Evolutionary conservation across 192 early-diverging fungal species (phyloP), one percentile per base, ranked within the genome.

Genomic region (Backusella australiensis): DNA sequence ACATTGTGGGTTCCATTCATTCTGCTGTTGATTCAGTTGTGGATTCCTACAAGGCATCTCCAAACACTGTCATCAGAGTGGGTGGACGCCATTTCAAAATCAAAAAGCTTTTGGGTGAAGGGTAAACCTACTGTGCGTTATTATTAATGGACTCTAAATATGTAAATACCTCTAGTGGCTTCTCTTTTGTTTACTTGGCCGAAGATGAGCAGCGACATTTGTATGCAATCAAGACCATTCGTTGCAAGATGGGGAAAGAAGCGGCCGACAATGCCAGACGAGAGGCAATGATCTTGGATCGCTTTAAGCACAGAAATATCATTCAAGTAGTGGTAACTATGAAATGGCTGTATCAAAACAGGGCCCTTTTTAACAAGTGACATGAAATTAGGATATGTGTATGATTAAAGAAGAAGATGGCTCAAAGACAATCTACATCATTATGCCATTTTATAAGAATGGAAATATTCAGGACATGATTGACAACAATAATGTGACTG

Each of bases 151-250:
- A 44, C 26, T 9, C 56, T 67, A 32, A 32, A 2, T 3, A 32
- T 32, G 65, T 36, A 29, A 14, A 15, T 67, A 12, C 38, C 5
- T 72, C 41, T 49, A 88, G 92, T 74, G 92, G 90, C 19, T 93
- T 92, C 80, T 89, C 90, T 53, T 85, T 85, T 67, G 92, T 93
- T 15, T 85, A 87, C 46, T 79, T 93, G 8, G 87, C 88, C 9
- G 78, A 88, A 66, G 88, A 89, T 67, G 79, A 72, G 0, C 85
- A 78, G 6, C 78, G 79, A 0, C 75, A 76, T 44, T 75, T 85
- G 29, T 89, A 80, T 71, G 93, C 93, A 8, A 46, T 92, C 35
- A 94, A 94, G 46, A 90, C 89, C 72, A 90, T 94, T 44, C 69
- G 86, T 41, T 91, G 91, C 76, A 84, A 87, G 2, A 80, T 83